Base-by-base conservation (phyloP, 495 filamentous ascomycete genomes). In the Talaromyces liani region DNA sequence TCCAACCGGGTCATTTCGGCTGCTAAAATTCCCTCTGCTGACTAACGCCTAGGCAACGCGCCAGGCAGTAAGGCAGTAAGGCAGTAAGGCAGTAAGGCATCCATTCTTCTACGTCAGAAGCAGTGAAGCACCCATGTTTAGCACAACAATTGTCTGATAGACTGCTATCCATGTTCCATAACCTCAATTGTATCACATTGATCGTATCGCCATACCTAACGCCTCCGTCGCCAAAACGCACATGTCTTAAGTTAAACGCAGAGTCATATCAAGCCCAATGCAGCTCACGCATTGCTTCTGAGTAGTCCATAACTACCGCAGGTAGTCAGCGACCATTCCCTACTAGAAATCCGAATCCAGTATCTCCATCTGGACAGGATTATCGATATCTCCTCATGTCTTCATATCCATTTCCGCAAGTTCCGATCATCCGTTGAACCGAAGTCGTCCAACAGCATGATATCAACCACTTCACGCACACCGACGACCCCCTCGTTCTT, bases 51-150 rank as follows among this genome's bases (percentile, higher is more conserved):
- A 14, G 51, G 20, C 51, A 55, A 22, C 22, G 25, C 34, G 29
- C 34, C 18, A 22, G n/a, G 29, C 58, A 41, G 3, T 45, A 31
- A 60, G 58, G 58, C 58, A 60, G 20, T 39, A 60, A 60, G 58
- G 58, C 58, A 60, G 3, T 45, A 31, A 60, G 58, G 58, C 58
- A 60, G 20, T 39, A 60, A 60, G 58, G 58, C 58, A 60, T 41
- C 58, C 0, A 0, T n/a, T 18, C 45, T 2, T 49, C n/a, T 31
- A 31, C 29, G 45, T 49, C 45, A 31, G 29, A 31, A n/a, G n/a
- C n/a, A n/a, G n/a, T n/a, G n/a, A n/a, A n/a, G n/a, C n/a, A n/a
- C n/a, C n/a, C n/a, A n/a, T n/a, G n/a, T n/a, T n/a, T n/a, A n/a
- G n/a, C n/a, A 27, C 27, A 27, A 27, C 27, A 1, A 27, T 5